phyloP scores from a whole-genome alignment of 306 rosid species.

The Castanea mollissima region DNA sequence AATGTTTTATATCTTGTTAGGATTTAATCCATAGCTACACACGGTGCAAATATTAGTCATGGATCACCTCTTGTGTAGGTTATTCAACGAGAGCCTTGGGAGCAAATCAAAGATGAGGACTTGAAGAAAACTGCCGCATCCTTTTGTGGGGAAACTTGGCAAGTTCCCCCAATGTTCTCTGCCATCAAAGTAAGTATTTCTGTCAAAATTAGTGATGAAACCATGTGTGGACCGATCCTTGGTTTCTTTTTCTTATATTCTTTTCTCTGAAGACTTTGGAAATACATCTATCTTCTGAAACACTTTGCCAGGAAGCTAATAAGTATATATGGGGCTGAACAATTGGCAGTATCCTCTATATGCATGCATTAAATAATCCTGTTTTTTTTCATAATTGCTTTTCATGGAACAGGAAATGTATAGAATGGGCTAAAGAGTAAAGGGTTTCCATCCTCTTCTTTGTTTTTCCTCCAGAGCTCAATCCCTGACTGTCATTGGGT shows the following conservation, averaged over 20 bases:
- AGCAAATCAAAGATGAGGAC: constrained; percentile 91
- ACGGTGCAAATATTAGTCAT: constrained; percentile 20
- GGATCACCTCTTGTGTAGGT: constrained; percentile 52
- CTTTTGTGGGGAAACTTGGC: constrained; percentile 95
- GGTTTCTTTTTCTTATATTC: background rate
- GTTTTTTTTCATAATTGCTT: background rate
- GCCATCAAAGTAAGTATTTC: constrained; percentile 81
- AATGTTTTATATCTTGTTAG: background rate
- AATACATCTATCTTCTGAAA: background rate
- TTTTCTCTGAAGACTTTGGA: background rate
- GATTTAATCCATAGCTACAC: background rate
- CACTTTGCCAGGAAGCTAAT: background rate
- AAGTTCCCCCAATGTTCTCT: constrained; percentile 99
- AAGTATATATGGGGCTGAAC: background rate
- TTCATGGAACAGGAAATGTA: background rate
- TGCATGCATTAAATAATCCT: background rate
- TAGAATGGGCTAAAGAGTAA: background rate
- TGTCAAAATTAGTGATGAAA: background rate
- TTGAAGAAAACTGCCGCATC: constrained; percentile 65
- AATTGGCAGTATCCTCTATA: background rate
- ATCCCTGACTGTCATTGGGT: background rate
- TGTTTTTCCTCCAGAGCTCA: background rate
- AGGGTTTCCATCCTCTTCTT: background rate
- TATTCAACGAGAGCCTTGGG: constrained; percentile 99
- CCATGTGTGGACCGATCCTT: background rate